Evolutionary conservation across 345 rosid species (phyloP).

Genomic region (Pelargonium nanum): DNA sequence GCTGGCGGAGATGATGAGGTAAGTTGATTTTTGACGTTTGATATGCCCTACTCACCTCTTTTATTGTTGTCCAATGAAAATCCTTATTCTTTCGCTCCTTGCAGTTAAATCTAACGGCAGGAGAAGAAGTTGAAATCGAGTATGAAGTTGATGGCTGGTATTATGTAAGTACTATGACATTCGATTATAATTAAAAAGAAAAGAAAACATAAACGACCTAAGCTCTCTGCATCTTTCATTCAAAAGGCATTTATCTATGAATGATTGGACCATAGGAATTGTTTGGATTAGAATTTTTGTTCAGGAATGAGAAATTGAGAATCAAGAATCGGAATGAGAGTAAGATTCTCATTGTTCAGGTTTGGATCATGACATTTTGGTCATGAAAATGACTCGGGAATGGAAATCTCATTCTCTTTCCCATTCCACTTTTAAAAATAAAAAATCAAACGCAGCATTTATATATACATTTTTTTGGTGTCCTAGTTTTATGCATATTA

Average conservation of each 20-base stretch:
- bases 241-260: too few species aligned
- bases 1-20: conserved; percentile 99
- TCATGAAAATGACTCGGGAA: too few species aligned
- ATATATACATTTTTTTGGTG: not conserved
- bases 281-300: not conserved
- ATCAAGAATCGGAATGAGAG: too few species aligned
- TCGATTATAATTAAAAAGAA: not conserved
- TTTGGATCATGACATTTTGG: too few species aligned
- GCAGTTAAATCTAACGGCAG: conserved; percentile 90
- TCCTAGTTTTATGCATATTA: not conserved
- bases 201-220: too few species aligned
- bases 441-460: too few species aligned
- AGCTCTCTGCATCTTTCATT: too few species aligned
- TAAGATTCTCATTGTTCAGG: too few species aligned
- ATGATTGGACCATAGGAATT: too few species aligned
- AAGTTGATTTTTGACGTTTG: conserved; percentile 3
- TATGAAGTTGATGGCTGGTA: conserved; percentile 99
- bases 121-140: conserved; percentile 88
- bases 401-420: too few species aligned
- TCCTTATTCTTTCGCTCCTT: conserved; percentile 13
- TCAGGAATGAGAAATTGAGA: too few species aligned
- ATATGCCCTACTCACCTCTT: not conserved
- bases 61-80: not conserved
- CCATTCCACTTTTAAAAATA: too few species aligned
- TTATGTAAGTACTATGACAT: conserved; percentile 52